Base-by-base conservation (phyloP, 2,329 filamentous ascomycete genomes). In the Claviceps sp. region DNA sequence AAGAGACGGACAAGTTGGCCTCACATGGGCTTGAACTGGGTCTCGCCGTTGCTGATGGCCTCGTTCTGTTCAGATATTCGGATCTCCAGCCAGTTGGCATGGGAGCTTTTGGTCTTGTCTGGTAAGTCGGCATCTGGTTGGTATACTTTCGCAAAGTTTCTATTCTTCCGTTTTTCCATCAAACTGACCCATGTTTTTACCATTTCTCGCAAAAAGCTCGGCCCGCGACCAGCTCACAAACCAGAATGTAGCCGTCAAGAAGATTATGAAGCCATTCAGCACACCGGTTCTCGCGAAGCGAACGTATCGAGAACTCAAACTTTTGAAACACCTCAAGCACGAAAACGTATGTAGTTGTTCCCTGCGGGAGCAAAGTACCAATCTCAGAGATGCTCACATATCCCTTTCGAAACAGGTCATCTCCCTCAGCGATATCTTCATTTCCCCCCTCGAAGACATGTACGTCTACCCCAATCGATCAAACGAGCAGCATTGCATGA, bases 181-280 rank as follows among this genome's bases (percentile, higher is more conserved):
- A 48, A 6, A 45, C 47, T 41, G 16, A 43, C 9, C 2, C 48
- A 45, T 16, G 14, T 4, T 18, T 7, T 30, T 45, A 26, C 49
- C 47, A 4, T 11, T 7, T 13, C 40, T 46, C 30, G n/a, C 38
- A 47, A 34, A 56, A 58, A 97, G 91, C 72, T 97, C 93, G 58
- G 93, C 93, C 54, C 91, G 89, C 72, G 93, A 98, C 70, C 90
- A 97, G 75, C 89, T 98, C 71, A 97, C 93, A 55, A 87, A 81
- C 68, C 90, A 96, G 70, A 89, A 90, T 71, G 93, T 98, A 56
- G 93, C 93, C 54, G 90, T 98, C 67, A 98, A 98, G 81, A 98
- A 98, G 81, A 98, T 98, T 66, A 97, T 98, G 91, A 98, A 97
- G 77, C 93, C 93, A 9, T 98, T 98, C 73, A 96, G 90, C 77